Evolutionary conservation across 495 filamentous ascomycete species (phyloP).

Genomic region (Lepidopterella palustris): DNA sequence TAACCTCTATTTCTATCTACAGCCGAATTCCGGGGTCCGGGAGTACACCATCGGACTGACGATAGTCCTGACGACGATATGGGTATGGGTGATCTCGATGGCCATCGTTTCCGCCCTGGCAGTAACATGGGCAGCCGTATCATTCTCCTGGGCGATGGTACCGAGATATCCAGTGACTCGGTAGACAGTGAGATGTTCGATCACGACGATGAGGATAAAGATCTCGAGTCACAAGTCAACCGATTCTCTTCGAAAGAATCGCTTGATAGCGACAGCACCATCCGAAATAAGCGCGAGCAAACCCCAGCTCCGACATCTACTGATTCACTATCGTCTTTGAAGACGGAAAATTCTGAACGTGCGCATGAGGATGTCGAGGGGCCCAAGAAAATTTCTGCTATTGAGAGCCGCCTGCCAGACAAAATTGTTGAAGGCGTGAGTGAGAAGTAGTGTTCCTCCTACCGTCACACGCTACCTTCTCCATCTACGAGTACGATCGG

Average conservation of each 20-base stretch:
- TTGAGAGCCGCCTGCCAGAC: constrained; percentile 22
- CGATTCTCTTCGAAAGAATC: constrained; percentile 32
- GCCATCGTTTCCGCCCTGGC: constrained; percentile 51
- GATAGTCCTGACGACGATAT: constrained; percentile 87
- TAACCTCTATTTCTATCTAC: constrained; percentile 27
- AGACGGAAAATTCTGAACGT: constrained; percentile 39
- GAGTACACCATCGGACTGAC: constrained; percentile 82
- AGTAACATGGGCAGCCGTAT: constrained; percentile 69
- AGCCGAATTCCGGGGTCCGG: constrained; percentile 96
- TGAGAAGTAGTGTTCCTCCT: constrained; percentile 15
- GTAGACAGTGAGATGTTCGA: constrained; percentile 92
- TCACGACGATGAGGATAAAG: constrained; percentile 77
- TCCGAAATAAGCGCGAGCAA: constrained; percentile 48
- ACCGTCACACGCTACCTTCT: neutral
- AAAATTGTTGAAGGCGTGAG: constrained; percentile 23
- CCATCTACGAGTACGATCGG: neutral
- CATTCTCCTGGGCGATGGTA: constrained; percentile 91
- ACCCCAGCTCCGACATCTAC: constrained; percentile 46
- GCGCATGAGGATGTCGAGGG: constrained; percentile 2
- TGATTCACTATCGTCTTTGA: constrained; percentile 45
- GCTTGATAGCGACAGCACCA: constrained; percentile 16
- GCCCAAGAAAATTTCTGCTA: neutral
- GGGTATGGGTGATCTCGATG: constrained; percentile 51
- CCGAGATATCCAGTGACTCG: constrained; percentile 76
- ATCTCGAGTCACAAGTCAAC: constrained; percentile 52